phyloP scores from a whole-genome alignment of 345 rosid species.

The Corchorus olitorius region DNA sequence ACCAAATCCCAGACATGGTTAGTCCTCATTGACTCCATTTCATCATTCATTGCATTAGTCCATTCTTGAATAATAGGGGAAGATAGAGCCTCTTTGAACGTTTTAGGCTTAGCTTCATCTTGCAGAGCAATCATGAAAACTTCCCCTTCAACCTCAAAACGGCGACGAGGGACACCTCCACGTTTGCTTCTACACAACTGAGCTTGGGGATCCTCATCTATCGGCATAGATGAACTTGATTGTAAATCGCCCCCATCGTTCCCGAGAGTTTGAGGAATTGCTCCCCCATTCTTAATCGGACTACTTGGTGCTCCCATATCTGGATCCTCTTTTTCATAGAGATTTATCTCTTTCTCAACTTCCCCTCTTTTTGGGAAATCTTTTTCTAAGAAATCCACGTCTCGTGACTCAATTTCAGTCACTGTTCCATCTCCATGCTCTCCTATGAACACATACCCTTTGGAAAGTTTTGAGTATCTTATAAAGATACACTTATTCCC shows the following conservation, averaged over 20 bases:
- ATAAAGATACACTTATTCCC: constrained; percentile 14
- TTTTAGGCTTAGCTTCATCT: neutral
- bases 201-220: neutral
- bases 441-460: constrained; percentile 16
- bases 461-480: constrained; percentile 11
- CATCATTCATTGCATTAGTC: neutral
- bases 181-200: neutral
- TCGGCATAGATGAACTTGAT: neutral
- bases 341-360: neutral
- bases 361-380: neutral
- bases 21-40: no score
- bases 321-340: no score
- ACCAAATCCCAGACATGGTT: no score
- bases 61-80: neutral
- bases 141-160: neutral
- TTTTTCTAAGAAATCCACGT: neutral
- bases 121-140: neutral
- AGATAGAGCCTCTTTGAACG: neutral
- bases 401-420: neutral
- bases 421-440: neutral
- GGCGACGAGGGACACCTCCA: neutral
- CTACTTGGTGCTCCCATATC: no score
- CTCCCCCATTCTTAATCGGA: neutral
- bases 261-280: no score
- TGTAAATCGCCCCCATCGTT: no score